Conservation (phyloP, 2,329 filamentous ascomycete species). For the Chaetomiaceae sp. region DNA sequence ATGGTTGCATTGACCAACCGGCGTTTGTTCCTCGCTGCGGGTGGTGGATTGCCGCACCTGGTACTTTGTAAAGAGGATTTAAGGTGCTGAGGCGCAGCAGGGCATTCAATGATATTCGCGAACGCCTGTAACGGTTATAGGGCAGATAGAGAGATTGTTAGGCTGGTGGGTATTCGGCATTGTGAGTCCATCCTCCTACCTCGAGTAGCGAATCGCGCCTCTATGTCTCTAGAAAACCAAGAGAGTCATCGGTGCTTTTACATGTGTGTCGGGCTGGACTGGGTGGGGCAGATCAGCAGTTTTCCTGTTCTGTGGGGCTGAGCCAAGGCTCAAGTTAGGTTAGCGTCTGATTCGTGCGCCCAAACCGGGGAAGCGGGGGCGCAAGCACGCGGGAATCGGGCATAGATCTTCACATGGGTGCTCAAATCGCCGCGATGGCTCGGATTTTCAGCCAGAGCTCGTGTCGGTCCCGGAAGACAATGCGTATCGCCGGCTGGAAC, state of each 20-base stretch:
- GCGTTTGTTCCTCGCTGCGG: neutral
- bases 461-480: too few relatives aligned
- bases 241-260: neutral
- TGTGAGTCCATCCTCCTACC: too few relatives aligned
- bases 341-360: conserved; percentile 4
- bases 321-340: too few relatives aligned
- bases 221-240: too few relatives aligned
- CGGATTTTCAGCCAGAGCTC: too few relatives aligned
- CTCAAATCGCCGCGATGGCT: too few relatives aligned
- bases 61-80: too few relatives aligned
- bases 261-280: too few relatives aligned
- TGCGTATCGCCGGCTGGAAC: neutral
- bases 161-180: neutral
- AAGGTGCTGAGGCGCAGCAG: conserved; percentile 26
- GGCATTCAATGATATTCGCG: conserved; percentile 13
- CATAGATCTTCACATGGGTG: neutral
- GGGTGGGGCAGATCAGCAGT: neutral
- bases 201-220: neutral
- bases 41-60: too few relatives aligned
- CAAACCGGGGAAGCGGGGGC: conserved; percentile 23
- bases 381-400: neutral
- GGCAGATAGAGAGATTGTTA: neutral
- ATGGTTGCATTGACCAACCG: conserved; percentile 1
- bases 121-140: neutral
- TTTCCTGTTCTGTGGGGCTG: too few relatives aligned